phyloP scores from a whole-genome alignment of 352 stramenopile species.

The Pythium plurisporium region DNA sequence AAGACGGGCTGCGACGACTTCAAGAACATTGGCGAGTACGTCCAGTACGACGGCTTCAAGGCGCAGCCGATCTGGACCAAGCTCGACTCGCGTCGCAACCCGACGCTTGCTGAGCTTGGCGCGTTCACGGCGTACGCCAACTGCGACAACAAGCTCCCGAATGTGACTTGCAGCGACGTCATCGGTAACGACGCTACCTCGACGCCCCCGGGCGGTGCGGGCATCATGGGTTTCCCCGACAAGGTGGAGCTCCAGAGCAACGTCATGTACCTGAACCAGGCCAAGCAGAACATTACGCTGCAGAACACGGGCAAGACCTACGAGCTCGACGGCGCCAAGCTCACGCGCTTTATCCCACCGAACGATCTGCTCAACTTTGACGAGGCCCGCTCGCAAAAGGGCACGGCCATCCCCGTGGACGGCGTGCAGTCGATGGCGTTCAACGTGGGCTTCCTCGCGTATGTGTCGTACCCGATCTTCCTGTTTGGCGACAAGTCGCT shows the following conservation, averaged over 20 bases:
- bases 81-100: constrained; percentile 50
- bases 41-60: constrained; percentile 52
- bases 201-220: constrained; percentile 36
- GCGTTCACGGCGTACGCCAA: constrained; percentile 51
- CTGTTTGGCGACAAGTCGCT: constrained; percentile 52
- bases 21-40: constrained; percentile 55
- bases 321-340: constrained; percentile 34
- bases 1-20: constrained; percentile 66
- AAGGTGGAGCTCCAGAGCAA: constrained; percentile 27
- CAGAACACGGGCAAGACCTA: constrained; percentile 33
- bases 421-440: constrained; percentile 66
- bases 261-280: constrained; percentile 41
- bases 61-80: constrained; percentile 43
- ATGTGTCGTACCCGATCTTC: constrained; percentile 66
- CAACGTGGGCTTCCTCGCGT: constrained; percentile 60
- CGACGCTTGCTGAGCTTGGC: constrained; percentile 52
- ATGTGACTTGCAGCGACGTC: constrained; percentile 55
- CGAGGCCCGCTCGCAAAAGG: constrained; percentile 26
- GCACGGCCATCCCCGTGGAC: constrained; percentile 52
- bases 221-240: constrained; percentile 44
- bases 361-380: constrained; percentile 34
- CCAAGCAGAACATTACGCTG: constrained; percentile 49
- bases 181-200: constrained; percentile 38
- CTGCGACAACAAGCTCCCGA: constrained; percentile 38
- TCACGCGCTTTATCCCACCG: constrained; percentile 47